A percentile compares a stretch with the other conserved stretches of the same genome.
Evolutionary conservation across 2,329 filamentous ascomycete species (phyloP).

Genomic region (Colletotrichum sp.): DNA sequence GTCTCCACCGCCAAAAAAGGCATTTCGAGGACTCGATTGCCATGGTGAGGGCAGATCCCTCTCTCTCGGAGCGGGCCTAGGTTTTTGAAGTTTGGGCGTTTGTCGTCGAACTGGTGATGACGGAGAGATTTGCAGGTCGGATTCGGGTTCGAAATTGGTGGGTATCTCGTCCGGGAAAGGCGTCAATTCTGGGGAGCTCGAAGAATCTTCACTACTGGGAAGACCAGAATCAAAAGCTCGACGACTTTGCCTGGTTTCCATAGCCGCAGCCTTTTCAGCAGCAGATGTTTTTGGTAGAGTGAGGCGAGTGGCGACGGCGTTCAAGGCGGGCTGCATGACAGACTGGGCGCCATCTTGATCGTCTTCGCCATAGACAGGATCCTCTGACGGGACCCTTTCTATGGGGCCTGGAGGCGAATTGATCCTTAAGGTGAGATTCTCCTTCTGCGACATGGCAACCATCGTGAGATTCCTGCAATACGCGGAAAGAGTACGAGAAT

Average conservation of each 20-base stretch:
- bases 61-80: neutral
- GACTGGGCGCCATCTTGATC: constrained; percentile 64
- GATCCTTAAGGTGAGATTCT: neutral
- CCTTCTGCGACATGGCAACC: constrained; percentile 15
- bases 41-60: constrained; percentile 37
- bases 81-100: constrained; percentile 14
- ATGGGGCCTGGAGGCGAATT: constrained; percentile 1
- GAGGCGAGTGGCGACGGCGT: constrained; percentile 59
- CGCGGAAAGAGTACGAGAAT: neutral
- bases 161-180: constrained; percentile 20
- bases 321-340: constrained; percentile 64
- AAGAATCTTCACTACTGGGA: constrained; percentile 10
- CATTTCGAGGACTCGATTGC: constrained; percentile 45
- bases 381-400: constrained; percentile 27
- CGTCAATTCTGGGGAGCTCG: constrained; percentile 17
- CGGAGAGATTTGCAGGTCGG: constrained; percentile 3
- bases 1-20: constrained; percentile 35
- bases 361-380: constrained; percentile 33
- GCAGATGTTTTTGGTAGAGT: constrained; percentile 60
- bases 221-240: constrained; percentile 34
- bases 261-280: constrained; percentile 60
- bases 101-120: neutral
- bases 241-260: constrained; percentile 46
- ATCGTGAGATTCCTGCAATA: neutral
- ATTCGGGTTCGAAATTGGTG: constrained; percentile 10